A percentile compares a stretch with the other conserved stretches of the same genome.
phyloP scores from a whole-genome alignment of 768 basidiomycete genomes.

The Phanerodontia chrysosporium region DNA sequence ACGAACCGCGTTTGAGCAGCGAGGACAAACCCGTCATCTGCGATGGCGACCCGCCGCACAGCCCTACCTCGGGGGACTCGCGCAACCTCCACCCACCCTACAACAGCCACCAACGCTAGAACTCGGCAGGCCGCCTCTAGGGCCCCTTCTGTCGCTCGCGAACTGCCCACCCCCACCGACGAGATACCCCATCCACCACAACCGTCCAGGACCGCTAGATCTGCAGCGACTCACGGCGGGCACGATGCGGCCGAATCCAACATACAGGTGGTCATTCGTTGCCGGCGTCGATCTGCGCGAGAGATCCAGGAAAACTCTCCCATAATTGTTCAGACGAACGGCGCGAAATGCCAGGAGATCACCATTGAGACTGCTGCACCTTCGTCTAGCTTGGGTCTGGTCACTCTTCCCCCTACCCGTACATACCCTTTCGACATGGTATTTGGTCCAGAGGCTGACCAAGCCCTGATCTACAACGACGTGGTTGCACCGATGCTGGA shows the following conservation, averaged over 20 bases:
- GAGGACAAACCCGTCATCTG: background rate
- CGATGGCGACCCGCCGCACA: slow-evolving; percentile 65
- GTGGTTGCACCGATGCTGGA: slow-evolving; percentile 91
- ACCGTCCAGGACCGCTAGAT: background rate
- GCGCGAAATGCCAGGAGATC: slow-evolving; percentile 70
- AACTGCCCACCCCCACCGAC: slow-evolving; percentile 23
- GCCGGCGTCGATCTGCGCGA: slow-evolving; percentile 78
- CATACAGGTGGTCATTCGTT: slow-evolving; percentile 92
- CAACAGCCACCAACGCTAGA: slow-evolving; percentile 23
- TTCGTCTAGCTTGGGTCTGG: slow-evolving; percentile 64
- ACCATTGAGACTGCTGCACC: slow-evolving; percentile 77
- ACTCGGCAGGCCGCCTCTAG: slow-evolving; percentile 49
- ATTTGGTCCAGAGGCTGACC: slow-evolving; percentile 96
- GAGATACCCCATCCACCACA: slow-evolving; percentile 13
- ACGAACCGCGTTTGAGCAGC: background rate
- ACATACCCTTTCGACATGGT: slow-evolving; percentile 95
- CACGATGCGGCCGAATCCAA: slow-evolving; percentile 62
- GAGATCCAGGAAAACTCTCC: slow-evolving; percentile 86
- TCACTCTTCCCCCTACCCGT: slow-evolving; percentile 68
- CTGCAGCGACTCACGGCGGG: background rate
- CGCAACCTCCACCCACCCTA: slow-evolving; percentile 24
- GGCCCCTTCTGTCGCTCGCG: slow-evolving; percentile 33
- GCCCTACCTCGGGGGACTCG: slow-evolving; percentile 40
- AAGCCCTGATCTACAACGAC: slow-evolving; percentile 88
- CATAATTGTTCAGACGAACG: slow-evolving; percentile 76